Base-by-base conservation (phyloP, 139 green algal genomes). In the Coccomyxa sp. region DNA sequence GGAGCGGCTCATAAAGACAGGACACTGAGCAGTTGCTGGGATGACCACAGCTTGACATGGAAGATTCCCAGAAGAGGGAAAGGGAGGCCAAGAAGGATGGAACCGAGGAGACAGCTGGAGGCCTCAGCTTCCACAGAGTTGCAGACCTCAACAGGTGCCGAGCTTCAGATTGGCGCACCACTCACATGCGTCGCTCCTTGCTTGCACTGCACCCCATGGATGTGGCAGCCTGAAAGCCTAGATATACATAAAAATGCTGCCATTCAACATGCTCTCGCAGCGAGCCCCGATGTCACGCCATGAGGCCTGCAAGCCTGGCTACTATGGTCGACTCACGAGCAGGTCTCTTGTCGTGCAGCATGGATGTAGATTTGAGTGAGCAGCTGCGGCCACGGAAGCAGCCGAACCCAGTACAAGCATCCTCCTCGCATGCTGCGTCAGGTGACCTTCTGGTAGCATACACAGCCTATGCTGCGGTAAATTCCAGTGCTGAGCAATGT, bases 361-460 rank as follows among this genome's bases (percentile, higher is more conserved):
- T 95, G 82, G 74, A 86, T 44, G 86, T 94, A 1, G 92, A 97
- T 77, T 81, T 97, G 0, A 82, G 75, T 58, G 82, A 86, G 7
- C 78, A 89, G 35, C 54, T 78, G 0, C 33, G 29, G 35, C 37
- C 31, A 18, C 29, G 71, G 44, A 31, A 39, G 40, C 7, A 74
- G 64, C n/a, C 38, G 33, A 69, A 39, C 24, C 4, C 64, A 55
- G n/a, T 29, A 75, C 33, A 69, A 75, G 10, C 39, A 81, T 22
- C 75, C 27, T 6, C 1, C 37, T 39, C 29, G n/a, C n/a, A n/a
- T n/a, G n/a, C n/a, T n/a, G n/a, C n/a, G n/a, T n/a, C n/a, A n/a
- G n/a, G n/a, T n/a, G n/a, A n/a, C n/a, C n/a, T n/a, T n/a, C n/a
- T n/a, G n/a, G n/a, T n/a, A n/a, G n/a, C n/a, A n/a, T n/a, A n/a